Evolutionary conservation across 495 filamentous ascomycete species (phyloP).

Genomic region (Trichoderma virens): DNA sequence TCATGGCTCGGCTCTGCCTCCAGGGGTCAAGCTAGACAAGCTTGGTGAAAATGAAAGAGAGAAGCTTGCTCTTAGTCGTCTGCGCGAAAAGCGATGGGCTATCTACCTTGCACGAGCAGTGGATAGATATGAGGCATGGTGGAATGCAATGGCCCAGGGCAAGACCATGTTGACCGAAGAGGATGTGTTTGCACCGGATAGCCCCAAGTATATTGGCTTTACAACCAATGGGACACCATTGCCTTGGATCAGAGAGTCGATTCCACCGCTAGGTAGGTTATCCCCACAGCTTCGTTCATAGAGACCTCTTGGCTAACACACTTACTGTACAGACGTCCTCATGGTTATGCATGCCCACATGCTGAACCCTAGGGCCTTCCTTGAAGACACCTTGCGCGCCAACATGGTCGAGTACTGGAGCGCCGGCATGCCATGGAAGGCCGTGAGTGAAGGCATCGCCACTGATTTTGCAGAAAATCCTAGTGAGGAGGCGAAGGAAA

Average conservation of each 20-base stretch:
- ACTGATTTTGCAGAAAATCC: constrained; percentile 54
- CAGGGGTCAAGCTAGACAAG: constrained; percentile 13
- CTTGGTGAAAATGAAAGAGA: constrained; percentile 17
- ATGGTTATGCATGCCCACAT: constrained; percentile 89
- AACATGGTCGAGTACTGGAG: constrained; percentile 54
- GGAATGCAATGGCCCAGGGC: constrained; percentile 33
- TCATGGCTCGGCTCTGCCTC: constrained; percentile 13
- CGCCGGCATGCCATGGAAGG: constrained; percentile 63
- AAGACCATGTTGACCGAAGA: constrained; percentile 29
- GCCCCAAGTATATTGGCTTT: constrained; percentile 20
- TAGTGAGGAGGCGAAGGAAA: constrained; percentile 30
- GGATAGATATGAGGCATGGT: constrained; percentile 69
- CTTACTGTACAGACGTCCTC: constrained; percentile 61
- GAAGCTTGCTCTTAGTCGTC: constrained; percentile 34
- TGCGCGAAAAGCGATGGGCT: constrained; percentile 75
- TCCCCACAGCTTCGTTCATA: background rate
- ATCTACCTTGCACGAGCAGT: constrained; percentile 67
- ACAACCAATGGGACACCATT: constrained; percentile 9
- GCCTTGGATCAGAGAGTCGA: constrained; percentile 23
- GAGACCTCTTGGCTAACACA: constrained; percentile 16
- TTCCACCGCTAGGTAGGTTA: constrained; percentile 34
- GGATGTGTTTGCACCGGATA: constrained; percentile 9
- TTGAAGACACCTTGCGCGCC: constrained; percentile 68
- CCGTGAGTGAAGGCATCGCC: constrained; percentile 59
- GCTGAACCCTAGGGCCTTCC: constrained; percentile 70